Evolutionary conservation across 768 basidiomycete species (phyloP), one percentile per base, ranked within the genome.

Genomic region (Calocybe indica): DNA sequence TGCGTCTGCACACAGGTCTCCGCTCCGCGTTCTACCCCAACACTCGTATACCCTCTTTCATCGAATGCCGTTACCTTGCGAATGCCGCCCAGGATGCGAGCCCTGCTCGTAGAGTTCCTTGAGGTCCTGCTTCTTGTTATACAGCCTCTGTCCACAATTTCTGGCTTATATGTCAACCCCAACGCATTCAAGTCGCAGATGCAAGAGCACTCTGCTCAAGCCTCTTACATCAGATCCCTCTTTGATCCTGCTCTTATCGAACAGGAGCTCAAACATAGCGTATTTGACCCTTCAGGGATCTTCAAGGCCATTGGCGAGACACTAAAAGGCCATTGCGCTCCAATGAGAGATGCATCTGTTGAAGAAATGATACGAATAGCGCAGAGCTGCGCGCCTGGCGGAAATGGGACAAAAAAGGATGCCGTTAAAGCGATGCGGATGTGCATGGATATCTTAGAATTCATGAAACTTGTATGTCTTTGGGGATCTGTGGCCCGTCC

Each of bases 281-380:
- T 88, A 7, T 92, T 90, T 60, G 88, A 92, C 67, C 81, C 88
- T 22, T 78, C 82, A 6, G 81, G 81, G 7, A 74, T 94, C 40
- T 92, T 95, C 67, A 62, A 73, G 40, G 80, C 82, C 50, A 83
- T 96, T 50, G 92, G 90, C 10, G 73, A 79, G 52, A 85, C 86
- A 12, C 75, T 95, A 52, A 91, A 94, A 64, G 80, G 82, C 33
- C 92, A 96, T 57, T 95, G 93, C 52, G 93, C 93, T 5, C 93
- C 93, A 10, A 93, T 95, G 83, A 74, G 93, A 33, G 93, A 96
- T 65, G 76, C 71, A 10, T 78, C 82, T 38, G 85, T 96, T 28
- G 88, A 92, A 59, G 75, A 75, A 35, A 91, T 96, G 88, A 83
- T 95, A 32, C 71, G 72, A 45, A 73, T 79, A 8, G 89, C 89